Base-by-base conservation (phyloP, 2,329 filamentous ascomycete species). In the Colletotrichum incanum region DNA sequence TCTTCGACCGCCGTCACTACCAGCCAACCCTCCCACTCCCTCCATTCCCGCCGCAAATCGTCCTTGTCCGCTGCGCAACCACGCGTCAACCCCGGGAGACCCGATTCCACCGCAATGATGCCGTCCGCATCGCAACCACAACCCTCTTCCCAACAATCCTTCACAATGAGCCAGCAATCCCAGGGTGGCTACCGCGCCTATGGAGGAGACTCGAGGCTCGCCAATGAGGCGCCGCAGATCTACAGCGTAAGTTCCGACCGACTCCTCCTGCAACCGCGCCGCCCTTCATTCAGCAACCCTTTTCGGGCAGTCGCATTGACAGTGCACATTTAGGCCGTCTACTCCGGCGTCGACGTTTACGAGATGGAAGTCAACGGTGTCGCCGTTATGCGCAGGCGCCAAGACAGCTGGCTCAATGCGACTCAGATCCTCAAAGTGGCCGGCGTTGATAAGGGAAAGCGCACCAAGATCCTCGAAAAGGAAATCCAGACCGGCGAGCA, bases 391-490 rank as follows among this genome's bases (percentile, higher is more conserved):
- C 94, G 96, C 81, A 92, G 96, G 71, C 93, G 96, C 75, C 93
- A 93, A 76, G 96, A 99, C 82, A 96, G 94, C 76, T 98, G 96
- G 94, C 88, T 99, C 76, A 99, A 99, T 84, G 96, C 96, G 64
- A 99, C 96, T 0, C 96, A 99, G 82, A 98, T 99, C 76, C 90
- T 99, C 75, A 99, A 99, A 80, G 95, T 98, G 45, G 96, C 96
- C 45, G 95, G 95, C 62, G 95, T 99, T 73, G 96, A 98, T 80
- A 99, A 99, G 84, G 96, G 96, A 72, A 97, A 98, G 84, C 93
- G 96, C 76, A 98, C 96, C 71, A 98, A 98, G 83, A 97, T 98
- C 9, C 88, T 99, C 63, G 96, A 99, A 81, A 98, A 98, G 83
- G 96, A 99, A 82, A 98, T 99, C 71, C 91, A 97, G 75, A 96